Conservation (phyloP, 2,329 filamentous ascomycete species). For the Teratosphaeria pseudoeucalypti region DNA sequence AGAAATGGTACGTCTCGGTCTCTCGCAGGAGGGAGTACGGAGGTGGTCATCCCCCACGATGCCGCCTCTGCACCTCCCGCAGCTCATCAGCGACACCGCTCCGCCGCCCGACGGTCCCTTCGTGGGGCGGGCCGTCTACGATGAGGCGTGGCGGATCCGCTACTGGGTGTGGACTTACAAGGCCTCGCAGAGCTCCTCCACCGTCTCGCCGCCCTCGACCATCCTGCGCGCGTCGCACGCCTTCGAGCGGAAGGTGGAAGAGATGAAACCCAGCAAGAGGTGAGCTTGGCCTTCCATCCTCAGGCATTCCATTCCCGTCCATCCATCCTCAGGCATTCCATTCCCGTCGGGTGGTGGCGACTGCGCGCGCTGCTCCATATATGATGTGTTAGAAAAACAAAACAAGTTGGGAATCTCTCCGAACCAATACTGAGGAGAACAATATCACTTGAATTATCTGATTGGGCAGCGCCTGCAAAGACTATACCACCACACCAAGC, state of each 20-base stretch:
- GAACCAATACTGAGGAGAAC: slow-evolving; percentile 85
- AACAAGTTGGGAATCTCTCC: slow-evolving; percentile 99
- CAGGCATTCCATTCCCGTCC: neutral
- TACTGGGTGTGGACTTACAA: neutral
- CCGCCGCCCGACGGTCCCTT: neutral
- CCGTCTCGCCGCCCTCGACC: slow-evolving; percentile 50
- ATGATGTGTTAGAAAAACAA: slow-evolving; percentile 81
- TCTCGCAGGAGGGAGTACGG: neutral
- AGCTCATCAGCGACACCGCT: neutral
- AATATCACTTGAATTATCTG: slow-evolving; percentile 66
- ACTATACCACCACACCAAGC: neutral
- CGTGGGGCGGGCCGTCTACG: neutral
- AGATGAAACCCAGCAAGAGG: slow-evolving; percentile 82
- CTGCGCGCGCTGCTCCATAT: slow-evolving; percentile 45
- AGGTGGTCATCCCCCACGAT: neutral
- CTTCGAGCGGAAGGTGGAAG: slow-evolving; percentile 74
- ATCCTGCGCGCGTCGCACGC: slow-evolving; percentile 51
- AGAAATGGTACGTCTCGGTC: neutral
- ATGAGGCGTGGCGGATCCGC: neutral
- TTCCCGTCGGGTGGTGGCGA: slow-evolving; percentile 3
- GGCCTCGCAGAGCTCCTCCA: slow-evolving; percentile 46
- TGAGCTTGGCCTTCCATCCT: slow-evolving; percentile 16
- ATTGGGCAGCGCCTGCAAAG: slow-evolving; percentile 24
- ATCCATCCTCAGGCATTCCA: neutral
- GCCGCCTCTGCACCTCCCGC: neutral